Evolutionary conservation across 139 green algal species (phyloP).

Genomic region (Picochlorum sp.): DNA sequence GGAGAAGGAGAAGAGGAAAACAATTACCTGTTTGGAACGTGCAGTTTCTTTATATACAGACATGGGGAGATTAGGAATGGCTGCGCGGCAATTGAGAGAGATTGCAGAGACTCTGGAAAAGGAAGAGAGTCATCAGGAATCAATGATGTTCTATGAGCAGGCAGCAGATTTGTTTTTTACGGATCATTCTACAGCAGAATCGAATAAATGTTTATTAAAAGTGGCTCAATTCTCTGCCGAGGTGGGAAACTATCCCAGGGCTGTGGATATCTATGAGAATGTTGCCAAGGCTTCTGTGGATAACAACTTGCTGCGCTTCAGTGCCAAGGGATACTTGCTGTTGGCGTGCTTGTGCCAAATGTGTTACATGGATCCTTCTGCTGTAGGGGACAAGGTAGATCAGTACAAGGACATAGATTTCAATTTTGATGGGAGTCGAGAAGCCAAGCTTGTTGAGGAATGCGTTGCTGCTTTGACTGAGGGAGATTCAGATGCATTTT

Average conservation of each 20-base stretch:
- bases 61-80: slow-evolving; percentile 88
- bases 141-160: slow-evolving; percentile 68
- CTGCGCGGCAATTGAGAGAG: slow-evolving; percentile 74
- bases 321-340: slow-evolving; percentile 86
- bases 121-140: slow-evolving; percentile 55
- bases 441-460: slow-evolving; percentile 51
- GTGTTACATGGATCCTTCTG: slow-evolving; percentile 17
- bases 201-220: slow-evolving; percentile 75
- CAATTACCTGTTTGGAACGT: slow-evolving; percentile 43
- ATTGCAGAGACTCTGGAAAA: slow-evolving; percentile 83
- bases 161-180: slow-evolving; percentile 80
- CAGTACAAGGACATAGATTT: slow-evolving; percentile 75
- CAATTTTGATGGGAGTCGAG: slow-evolving; percentile 54
- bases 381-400: slow-evolving; percentile 36
- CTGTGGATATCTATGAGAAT: slow-evolving; percentile 67
- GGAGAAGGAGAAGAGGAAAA: slow-evolving; percentile 14
- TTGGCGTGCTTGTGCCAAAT: slow-evolving; percentile 86
- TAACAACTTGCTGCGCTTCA: slow-evolving; percentile 85
- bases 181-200: slow-evolving; percentile 66
- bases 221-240: slow-evolving; percentile 69
- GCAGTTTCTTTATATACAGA: slow-evolving; percentile 86
- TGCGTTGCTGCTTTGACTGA: slow-evolving; percentile 50
- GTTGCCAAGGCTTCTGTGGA: slow-evolving; percentile 59
- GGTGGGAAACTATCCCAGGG: slow-evolving; percentile 43
- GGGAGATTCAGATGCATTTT: slow-evolving; percentile 71